A percentile compares a stretch with the other conserved stretches of the same genome.
Evolutionary conservation across 495 filamentous ascomycete genomes (phyloP).

Genomic region (Penicillium subrubescens): DNA sequence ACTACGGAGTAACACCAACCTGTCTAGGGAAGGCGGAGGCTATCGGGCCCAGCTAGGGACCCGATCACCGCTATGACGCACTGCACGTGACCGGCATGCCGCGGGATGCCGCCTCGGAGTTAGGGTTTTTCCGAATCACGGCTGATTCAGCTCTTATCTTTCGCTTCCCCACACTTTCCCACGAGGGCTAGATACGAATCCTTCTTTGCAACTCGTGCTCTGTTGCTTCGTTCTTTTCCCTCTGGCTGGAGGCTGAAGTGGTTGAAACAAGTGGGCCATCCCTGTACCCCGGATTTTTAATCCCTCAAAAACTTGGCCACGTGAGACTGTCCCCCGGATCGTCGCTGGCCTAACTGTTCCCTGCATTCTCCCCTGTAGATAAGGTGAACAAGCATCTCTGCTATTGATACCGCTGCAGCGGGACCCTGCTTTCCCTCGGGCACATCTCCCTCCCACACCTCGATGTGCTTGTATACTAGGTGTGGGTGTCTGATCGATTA

Average conservation of each 20-base stretch:
- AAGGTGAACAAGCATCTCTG: constrained; percentile 1
- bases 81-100: constrained; percentile 21
- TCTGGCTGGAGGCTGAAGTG: background rate
- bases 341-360: constrained; percentile 10
- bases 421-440: constrained; percentile 19
- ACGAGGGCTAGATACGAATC: constrained; percentile 7
- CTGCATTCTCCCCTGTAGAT: constrained; percentile 8
- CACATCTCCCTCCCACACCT: constrained; percentile 41
- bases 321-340: constrained; percentile 14
- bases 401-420: constrained; percentile 22
- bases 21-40: constrained; percentile 8
- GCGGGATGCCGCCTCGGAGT: constrained; percentile 23
- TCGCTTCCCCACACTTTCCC: constrained; percentile 29
- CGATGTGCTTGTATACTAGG: constrained; percentile 46
- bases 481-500: constrained; percentile 47
- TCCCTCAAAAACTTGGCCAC: background rate
- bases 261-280: constrained; percentile 9
- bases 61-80: constrained; percentile 15
- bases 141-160: constrained; percentile 27
- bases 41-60: constrained; percentile 2
- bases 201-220: constrained; percentile 9
- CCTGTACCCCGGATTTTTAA: background rate
- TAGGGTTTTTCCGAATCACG: constrained; percentile 14
- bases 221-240: constrained; percentile 2
- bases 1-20: background rate